Evolutionary conservation across 2,329 filamentous ascomycete genomes (phyloP).

Genomic region (Aspergillus aculeatinus): DNA sequence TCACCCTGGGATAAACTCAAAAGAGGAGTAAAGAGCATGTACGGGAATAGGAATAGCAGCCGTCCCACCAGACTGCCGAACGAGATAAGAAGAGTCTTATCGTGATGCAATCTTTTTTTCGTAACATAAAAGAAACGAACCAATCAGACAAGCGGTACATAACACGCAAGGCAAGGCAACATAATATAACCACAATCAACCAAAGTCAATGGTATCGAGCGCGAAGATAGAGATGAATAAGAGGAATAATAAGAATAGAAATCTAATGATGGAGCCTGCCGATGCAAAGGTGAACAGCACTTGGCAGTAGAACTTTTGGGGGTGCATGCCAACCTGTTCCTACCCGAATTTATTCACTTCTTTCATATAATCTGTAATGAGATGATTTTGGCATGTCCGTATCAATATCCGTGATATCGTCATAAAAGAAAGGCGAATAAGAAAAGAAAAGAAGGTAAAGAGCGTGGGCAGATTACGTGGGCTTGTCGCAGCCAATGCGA

Average conservation of each 20-base stretch:
- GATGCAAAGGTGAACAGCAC: background rate
- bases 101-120: background rate
- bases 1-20: background rate
- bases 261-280: background rate
- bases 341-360: background rate
- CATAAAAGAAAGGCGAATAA: conserved; percentile 8
- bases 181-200: conserved; percentile 16
- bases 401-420: conserved; percentile 13
- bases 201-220: conserved; percentile 21
- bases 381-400: conserved; percentile 8
- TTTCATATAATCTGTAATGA: conserved; percentile 2
- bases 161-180: conserved; percentile 11
- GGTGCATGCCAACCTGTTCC: background rate
- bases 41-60: background rate
- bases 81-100: background rate
- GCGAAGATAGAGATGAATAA: conserved; percentile 12
- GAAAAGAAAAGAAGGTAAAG: conserved; percentile 12
- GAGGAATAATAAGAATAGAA: background rate
- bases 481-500: conserved; percentile 80
- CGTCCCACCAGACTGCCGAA: background rate
- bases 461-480: conserved; percentile 27
- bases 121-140: conserved; percentile 10
- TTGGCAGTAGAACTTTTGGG: background rate
- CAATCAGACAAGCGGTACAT: conserved; percentile 17
- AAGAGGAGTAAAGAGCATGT: background rate